Conservation (phyloP, 78 protist genomes). For the Mantamonas sphyraenae region DNA sequence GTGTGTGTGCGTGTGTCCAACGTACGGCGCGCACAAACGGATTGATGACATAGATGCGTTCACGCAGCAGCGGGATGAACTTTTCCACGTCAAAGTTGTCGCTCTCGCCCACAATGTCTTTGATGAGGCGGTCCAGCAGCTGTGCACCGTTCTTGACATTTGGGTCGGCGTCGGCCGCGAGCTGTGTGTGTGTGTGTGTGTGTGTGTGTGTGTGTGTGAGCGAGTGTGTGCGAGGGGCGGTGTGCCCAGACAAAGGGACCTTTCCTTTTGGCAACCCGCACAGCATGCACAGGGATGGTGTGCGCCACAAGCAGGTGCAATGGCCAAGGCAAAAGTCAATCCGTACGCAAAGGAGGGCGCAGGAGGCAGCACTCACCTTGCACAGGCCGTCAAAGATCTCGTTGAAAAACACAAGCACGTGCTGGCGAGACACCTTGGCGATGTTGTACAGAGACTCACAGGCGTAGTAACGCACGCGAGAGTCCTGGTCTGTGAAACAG, state of each 20-base stretch:
- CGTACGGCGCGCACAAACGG: slow-evolving; percentile 16
- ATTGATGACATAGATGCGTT: slow-evolving; percentile 40
- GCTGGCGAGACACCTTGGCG: slow-evolving; percentile 71
- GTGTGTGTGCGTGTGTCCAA: too few relatives aligned
- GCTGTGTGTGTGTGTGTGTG: slow-evolving; percentile 4
- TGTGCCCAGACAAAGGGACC: too few relatives aligned
- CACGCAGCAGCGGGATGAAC: slow-evolving; percentile 62
- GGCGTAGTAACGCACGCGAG: slow-evolving; percentile 86
- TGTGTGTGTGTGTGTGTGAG: too few relatives aligned
- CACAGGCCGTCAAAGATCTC: slow-evolving; percentile 81
- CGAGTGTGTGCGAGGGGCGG: too few relatives aligned
- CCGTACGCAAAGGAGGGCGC: neutral
- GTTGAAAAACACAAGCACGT: slow-evolving; percentile 60
- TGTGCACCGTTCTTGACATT: slow-evolving; percentile 78
- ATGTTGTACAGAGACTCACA: slow-evolving; percentile 92
- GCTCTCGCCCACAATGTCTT: slow-evolving; percentile 78
- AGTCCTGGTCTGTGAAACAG: slow-evolving; percentile 17
- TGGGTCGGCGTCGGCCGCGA: slow-evolving; percentile 79
- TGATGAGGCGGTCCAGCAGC: slow-evolving; percentile 76
- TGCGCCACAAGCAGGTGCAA: neutral
- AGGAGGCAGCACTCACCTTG: slow-evolving; percentile 24
- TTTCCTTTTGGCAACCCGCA: too few relatives aligned
- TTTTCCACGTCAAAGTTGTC: slow-evolving; percentile 34
- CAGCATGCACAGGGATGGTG: too few relatives aligned
- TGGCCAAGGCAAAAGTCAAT: neutral